Evolutionary conservation across 1,284 basidiomycete genomes (phyloP), one percentile per base, ranked within the genome.

Genomic region (Fistulina hepatica): DNA sequence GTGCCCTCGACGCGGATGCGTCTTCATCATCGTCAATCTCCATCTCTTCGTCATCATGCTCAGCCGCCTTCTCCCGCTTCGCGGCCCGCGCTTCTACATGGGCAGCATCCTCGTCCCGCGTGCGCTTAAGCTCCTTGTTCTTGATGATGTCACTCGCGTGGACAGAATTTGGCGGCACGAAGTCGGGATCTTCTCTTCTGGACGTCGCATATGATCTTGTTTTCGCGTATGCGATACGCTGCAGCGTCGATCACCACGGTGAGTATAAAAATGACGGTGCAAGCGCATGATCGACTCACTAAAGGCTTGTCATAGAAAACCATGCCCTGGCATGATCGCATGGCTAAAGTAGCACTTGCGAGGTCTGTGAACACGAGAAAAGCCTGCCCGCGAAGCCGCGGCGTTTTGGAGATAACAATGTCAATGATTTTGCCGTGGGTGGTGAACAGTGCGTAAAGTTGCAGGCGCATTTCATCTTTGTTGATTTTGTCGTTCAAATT

Each of bases 351-450:
- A 39, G 92, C 89, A 34, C 79, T 73, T 13, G 83, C 74, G 42
- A 92, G 75, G 63, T 93, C 90, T 44, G 78, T 74, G 61, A 97
- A 99, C 45, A 95, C 92, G 51, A 98, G 75, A 59, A 97, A 98
- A 1, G 94, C 94, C 63, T 97, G 93, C 2, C 94, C 94, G 44
- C 86, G 76, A 79, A 92, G 92, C 54, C 81, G 84, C 38, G 73
- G 61, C 47, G 69, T 76, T 56, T 97, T 92, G 30, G 85, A 81
- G n/a, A 94, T 92, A 36, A 97, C 76, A 36, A 99, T 76, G 59
- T 98, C 94, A 60, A 97, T 74, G 33, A 99, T 69, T 54, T 81
- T 81, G 51, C 94, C 94, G 62, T 97, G 91, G 17, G 90, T 84
- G 10, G 81, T 81, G 67, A 98, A 98, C 37, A 98, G 76, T 19